A percentile compares a stretch with the other conserved stretches of the same genome.
Conservation (phyloP, 2,329 filamentous ascomycete species). For the Dissoconium aciculare region DNA sequence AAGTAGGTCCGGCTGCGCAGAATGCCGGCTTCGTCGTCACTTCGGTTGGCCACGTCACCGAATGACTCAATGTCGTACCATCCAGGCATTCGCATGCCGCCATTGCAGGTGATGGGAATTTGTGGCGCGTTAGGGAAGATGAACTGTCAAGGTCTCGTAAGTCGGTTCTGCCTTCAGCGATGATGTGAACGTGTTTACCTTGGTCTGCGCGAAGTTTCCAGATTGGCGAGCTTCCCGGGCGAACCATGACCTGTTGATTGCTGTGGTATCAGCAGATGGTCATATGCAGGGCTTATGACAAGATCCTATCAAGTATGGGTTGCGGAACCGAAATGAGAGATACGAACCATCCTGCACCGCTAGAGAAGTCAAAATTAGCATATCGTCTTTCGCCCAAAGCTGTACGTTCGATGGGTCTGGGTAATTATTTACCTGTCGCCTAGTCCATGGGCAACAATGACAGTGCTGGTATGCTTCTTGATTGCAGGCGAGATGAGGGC, state of each 20-base stretch:
- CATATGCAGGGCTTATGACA: background rate
- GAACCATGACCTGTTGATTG: constrained; percentile 45
- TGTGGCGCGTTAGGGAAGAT: constrained; percentile 78
- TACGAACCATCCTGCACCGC: constrained; percentile 54
- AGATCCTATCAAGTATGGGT: background rate
- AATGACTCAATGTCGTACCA: constrained; percentile 62
- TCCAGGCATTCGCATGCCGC: constrained; percentile 66
- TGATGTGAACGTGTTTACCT: constrained; percentile 25
- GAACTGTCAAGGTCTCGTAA: constrained; percentile 34
- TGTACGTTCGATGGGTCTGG: no score
- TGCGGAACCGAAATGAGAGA: background rate
- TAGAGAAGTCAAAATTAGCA: constrained; percentile 10
- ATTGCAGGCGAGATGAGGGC: constrained; percentile 61
- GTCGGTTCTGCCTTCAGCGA: background rate
- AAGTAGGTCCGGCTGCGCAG: constrained; percentile 59
- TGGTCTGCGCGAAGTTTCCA: constrained; percentile 70
- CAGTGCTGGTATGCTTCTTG: constrained; percentile 76
- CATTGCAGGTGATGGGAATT: constrained; percentile 37
- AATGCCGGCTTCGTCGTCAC: constrained; percentile 60
- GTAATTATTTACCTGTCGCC: constrained; percentile 50
- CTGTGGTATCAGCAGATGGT: background rate
- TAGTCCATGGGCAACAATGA: constrained; percentile 87
- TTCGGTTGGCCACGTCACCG: constrained; percentile 31
- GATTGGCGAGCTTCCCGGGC: constrained; percentile 77
- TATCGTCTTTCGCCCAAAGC: background rate